Base-by-base conservation (phyloP, 192 early-diverging fungal species). In the Mortierella alpina region DNA sequence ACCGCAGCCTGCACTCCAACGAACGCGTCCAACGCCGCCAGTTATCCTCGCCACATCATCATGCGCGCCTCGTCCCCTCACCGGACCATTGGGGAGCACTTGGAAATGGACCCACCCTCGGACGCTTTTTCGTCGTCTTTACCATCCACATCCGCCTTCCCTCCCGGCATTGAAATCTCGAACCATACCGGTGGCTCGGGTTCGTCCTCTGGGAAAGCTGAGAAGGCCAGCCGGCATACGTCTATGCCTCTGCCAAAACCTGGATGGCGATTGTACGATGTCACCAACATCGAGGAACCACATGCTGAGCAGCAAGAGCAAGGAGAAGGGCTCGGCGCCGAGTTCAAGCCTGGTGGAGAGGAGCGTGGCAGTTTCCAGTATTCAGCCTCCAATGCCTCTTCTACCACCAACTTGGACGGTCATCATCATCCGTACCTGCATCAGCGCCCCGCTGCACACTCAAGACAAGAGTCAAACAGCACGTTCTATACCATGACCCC, bases 161-260 rank as follows among this genome's bases (percentile, higher is more conserved):
- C 68, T 67, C 50, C 48, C n/a, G 76, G 76, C 4, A 63, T 78
- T 5, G 64, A 67, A 7, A 14, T 23, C 4, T 31, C 40, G 7
- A 17, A 44, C 31, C 31, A 42, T 11, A 60, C 12, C 13, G 67
- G 61, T 7, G 23, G 11, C 8, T 6, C 59, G n/a, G n/a, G 40
- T 0, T n/a, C 59, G 31, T 31, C 31, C 31, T 31, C 31, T 31
- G 31, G 31, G 31, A 72, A 68, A 7, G 0, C 63, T 9, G 69
- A 68, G 20, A 72, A 72, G 23, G 49, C 70, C 8, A 72, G n/a
- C 39, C 50, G 68, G 23, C 77, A 80, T 23, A 54, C 77, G 0
- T 80, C 77, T 7, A 80, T 80, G 77, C 77, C 77, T 2, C 44
- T 80, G 10, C 70, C 77, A 7, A 67, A 45, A 48, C 70, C 69